Evolutionary conservation across 179 eudicot species (phyloP).

Genomic region (Pouteria campechiana): DNA sequence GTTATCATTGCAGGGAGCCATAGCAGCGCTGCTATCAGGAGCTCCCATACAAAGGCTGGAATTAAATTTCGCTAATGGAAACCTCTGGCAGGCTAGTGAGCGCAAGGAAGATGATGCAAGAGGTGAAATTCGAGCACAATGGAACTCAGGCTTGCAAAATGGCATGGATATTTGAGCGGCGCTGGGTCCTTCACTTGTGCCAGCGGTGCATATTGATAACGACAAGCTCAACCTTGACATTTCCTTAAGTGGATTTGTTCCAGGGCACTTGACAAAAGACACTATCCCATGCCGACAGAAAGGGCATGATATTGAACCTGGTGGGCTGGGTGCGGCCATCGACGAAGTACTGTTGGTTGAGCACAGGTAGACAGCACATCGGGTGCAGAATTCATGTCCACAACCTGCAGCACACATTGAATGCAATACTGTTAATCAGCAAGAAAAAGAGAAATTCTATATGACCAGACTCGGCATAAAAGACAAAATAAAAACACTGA

Average conservation of each 20-base stretch:
- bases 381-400: constrained; percentile 76
- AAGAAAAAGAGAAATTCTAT: too few relatives aligned
- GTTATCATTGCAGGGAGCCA: constrained; percentile 21
- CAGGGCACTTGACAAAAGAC: constrained; percentile 53
- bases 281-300: constrained; percentile 77
- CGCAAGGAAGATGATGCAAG: constrained; percentile 44
- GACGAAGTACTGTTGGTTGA: constrained; percentile 45
- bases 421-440: too few relatives aligned
- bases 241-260: constrained; percentile 32
- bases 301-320: constrained; percentile 77
- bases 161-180: constrained; percentile 36
- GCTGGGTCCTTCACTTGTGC: constrained; percentile 36
- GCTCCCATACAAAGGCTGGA: constrained; percentile 52
- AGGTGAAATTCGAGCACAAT: constrained; percentile 26
- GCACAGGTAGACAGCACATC: constrained; percentile 80
- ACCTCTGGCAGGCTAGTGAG: constrained; percentile 49
- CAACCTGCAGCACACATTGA: constrained; percentile 59
- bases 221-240: constrained; percentile 46
- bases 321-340: constrained; percentile 34
- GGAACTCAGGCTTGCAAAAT: constrained; percentile 39
- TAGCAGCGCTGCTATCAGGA: constrained; percentile 29
- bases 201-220: constrained; percentile 46
- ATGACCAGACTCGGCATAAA: too few relatives aligned
- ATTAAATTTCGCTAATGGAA: constrained; percentile 35
- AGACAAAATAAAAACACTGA: too few relatives aligned